phyloP scores from a whole-genome alignment of 768 basidiomycete genomes.

The Lactifluus pinguis region DNA sequence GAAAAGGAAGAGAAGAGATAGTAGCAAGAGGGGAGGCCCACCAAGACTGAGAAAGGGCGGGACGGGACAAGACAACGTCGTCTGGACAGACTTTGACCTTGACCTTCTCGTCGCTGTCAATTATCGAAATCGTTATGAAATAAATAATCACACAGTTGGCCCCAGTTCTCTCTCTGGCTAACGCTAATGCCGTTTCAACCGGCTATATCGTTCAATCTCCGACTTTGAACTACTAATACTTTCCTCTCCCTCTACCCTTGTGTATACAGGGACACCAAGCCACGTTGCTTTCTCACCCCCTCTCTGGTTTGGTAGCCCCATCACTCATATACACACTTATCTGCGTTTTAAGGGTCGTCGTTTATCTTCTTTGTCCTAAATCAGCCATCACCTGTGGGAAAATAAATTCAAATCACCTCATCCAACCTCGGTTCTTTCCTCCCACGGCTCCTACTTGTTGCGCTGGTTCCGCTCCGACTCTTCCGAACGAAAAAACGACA shows the following conservation, averaged over 20 bases:
- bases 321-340: background rate
- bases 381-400: background rate
- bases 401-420: background rate
- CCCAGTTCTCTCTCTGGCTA: background rate
- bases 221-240: background rate
- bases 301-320: background rate
- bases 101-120: background rate
- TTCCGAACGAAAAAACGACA: background rate
- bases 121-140: background rate
- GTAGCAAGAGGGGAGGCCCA: slow-evolving; percentile 3
- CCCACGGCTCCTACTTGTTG: background rate
- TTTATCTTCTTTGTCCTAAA: background rate
- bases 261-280: background rate
- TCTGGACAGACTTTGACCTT: background rate
- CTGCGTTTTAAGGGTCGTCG: background rate
- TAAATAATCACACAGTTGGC: background rate
- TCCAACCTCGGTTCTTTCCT: background rate
- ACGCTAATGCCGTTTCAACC: background rate
- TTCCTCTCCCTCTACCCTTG: background rate
- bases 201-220: slow-evolving; percentile 3
- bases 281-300: background rate
- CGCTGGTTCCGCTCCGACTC: background rate
- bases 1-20: slow-evolving; percentile 6
- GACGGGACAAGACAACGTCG: background rate
- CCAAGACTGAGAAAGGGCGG: slow-evolving; percentile 3